These are phyloP conservation scores for Cyclanthera cordifolia DNA, from an alignment of 306 rosid species.

Conservation along the genomic window DNA sequence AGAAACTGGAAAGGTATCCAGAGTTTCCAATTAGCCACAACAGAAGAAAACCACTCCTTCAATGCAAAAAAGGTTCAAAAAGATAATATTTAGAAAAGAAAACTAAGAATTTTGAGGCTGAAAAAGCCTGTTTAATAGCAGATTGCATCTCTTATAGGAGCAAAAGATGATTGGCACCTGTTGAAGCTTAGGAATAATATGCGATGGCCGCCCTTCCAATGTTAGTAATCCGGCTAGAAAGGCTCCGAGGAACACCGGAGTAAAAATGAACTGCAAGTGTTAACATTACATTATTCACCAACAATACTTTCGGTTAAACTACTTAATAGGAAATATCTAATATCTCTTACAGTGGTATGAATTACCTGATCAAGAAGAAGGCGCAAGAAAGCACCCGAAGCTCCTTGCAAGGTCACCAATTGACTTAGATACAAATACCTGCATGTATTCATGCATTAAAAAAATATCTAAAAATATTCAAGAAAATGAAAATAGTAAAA, in stretches of 20 bases:
- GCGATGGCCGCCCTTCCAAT: slow-evolving; percentile 64
- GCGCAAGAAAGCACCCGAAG: slow-evolving; percentile 73
- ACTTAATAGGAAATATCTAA: not conserved
- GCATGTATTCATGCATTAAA: not conserved
- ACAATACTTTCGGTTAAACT: slow-evolving; percentile 1
- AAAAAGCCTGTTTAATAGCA: not conserved
- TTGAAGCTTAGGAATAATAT: slow-evolving; percentile 71
- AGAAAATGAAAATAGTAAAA: not conserved
- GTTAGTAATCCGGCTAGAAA: slow-evolving; percentile 68
- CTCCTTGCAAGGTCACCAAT: slow-evolving; percentile 62
- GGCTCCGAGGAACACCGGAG: slow-evolving; percentile 68
- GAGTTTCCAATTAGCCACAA: slow-evolving; percentile 81
- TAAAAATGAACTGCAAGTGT: slow-evolving; percentile 60
- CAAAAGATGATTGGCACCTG: slow-evolving; percentile 40
- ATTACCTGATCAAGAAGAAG: slow-evolving; percentile 86
- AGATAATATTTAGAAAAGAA: not conserved
- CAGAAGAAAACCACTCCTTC: slow-evolving; percentile 88
- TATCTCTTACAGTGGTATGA: not conserved
- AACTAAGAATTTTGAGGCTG: slow-evolving; percentile 1
- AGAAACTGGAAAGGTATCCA: slow-evolving; percentile 98
- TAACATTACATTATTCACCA: slow-evolving; percentile 17
- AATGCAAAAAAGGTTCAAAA: slow-evolving; percentile 17
- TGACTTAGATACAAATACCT: slow-evolving; percentile 89
- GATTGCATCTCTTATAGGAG: not conserved
- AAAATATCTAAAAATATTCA: not conserved